Base-by-base conservation (phyloP, 345 rosid genomes). In the Raphanus sativus region DNA sequence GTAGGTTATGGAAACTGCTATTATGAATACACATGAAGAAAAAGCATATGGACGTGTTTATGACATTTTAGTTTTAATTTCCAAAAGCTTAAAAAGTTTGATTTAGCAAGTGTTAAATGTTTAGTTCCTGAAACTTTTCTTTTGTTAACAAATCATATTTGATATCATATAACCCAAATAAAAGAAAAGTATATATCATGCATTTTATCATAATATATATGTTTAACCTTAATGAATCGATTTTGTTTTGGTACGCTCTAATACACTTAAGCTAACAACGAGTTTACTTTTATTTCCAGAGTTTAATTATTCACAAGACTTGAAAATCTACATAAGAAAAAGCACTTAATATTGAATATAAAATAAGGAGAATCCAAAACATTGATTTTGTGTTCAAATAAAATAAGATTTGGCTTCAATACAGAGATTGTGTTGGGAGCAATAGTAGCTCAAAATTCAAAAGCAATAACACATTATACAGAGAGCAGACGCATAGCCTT, bases 1-100 rank as follows among this genome's bases (percentile, higher is more conserved):
- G 86, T 83, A 86, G 91, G 89, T 81, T 88, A 79, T 80, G 85
- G 83, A 34, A 74, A 74, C 69, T 88, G 91, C 86, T 55, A 68
- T 59, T 88, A 84, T 64, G 78, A n/a, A 10, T 84, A 80, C 63
- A 80, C 32, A 36, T 78, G 60, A 78, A 16, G 6, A 30, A 48
- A 24, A 17, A 17, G 7, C 42, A 17, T 6, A 70, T 15, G 25
- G 16, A 30, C 3, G 0, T 28, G 32, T 40, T 40, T 29, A 13
- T 55, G 48, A 48, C 8, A 29, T 77, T 17, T 12, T 26, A 16
- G 8, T 60, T 16, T 3, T 11, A 17, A 73, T 62, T 13, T 21
- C 48, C 11, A n/a, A 32, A 73, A 67, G 62, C 24, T 67, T 30
- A 6, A 11, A 11, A 3, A 8, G 32, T 38, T 36, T 67, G 34